Evolutionary conservation across 148 eudicot species (phyloP).

Genomic region (Vaccinium darrowii): DNA sequence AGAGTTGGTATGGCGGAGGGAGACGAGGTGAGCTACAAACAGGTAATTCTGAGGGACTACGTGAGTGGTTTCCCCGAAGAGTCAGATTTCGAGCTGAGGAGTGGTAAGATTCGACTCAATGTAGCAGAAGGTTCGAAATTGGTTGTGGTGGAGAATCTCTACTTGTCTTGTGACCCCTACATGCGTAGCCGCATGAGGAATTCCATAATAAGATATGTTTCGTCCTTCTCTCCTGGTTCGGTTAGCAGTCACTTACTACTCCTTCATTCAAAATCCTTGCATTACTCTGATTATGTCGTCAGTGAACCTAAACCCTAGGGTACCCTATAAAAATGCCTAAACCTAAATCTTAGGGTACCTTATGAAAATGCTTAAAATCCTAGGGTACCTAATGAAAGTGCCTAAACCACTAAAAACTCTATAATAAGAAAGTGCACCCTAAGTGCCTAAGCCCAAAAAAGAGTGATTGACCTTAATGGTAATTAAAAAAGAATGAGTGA

Average conservation of each 20-base stretch:
- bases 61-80: constrained; percentile 32
- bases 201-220: neutral
- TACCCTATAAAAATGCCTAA: too few relatives aligned
- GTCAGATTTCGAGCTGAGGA: constrained; percentile 20
- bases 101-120: constrained; percentile 13
- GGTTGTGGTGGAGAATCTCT: constrained; percentile 29
- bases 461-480: too few relatives aligned
- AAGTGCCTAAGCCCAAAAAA: too few relatives aligned
- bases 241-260: neutral
- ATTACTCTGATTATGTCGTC: neutral
- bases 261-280: neutral
- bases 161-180: constrained; percentile 33
- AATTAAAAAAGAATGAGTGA: too few relatives aligned
- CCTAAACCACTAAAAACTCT: too few relatives aligned
- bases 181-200: neutral
- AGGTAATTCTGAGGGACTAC: constrained; percentile 29
- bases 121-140: constrained; percentile 29
- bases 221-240: neutral
- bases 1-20: neutral
- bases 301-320: too few relatives aligned
- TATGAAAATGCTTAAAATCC: too few relatives aligned
- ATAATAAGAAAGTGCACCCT: too few relatives aligned
- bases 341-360: too few relatives aligned
- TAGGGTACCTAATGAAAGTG: too few relatives aligned
- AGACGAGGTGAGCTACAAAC: constrained; percentile 30